These are phyloP conservation scores for Ambrosiella beaveri DNA, from an alignment of 2,329 filamentous ascomycete species.

Conservation along the genomic window DNA sequence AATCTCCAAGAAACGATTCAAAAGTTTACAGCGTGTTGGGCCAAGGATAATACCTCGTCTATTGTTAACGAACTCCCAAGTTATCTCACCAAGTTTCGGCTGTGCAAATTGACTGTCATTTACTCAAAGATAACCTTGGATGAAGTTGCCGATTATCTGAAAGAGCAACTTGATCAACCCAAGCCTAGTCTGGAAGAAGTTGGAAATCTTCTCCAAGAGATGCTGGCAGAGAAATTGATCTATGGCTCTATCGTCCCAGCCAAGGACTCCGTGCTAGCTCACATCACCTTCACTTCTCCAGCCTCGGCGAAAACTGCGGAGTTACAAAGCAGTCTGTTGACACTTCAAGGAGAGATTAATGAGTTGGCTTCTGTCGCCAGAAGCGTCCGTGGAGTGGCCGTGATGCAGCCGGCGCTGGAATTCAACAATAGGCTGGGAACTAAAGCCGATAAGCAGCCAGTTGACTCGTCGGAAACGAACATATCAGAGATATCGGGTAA, in stretches of 20 bases:
- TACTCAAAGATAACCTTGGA: slow-evolving; percentile 45
- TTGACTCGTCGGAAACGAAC: too few relatives aligned
- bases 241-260: slow-evolving; percentile 32
- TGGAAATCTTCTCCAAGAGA: slow-evolving; percentile 30
- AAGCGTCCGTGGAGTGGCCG: neutral
- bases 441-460: too few relatives aligned
- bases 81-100: slow-evolving; percentile 58
- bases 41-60: slow-evolving; percentile 53
- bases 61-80: slow-evolving; percentile 52
- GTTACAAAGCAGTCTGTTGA: slow-evolving; percentile 27
- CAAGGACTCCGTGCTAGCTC: slow-evolving; percentile 23
- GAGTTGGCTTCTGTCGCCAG: neutral
- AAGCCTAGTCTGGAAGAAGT: slow-evolving; percentile 28
- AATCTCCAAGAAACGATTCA: slow-evolving; percentile 47
- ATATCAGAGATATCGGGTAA: too few relatives aligned
- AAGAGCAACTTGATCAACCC: slow-evolving; percentile 31
- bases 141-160: slow-evolving; percentile 33
- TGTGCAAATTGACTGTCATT: slow-evolving; percentile 54
- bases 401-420: too few relatives aligned
- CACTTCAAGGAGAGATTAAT: slow-evolving; percentile 25
- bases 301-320: slow-evolving; percentile 14
- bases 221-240: slow-evolving; percentile 39
- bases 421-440: too few relatives aligned
- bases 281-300: slow-evolving; percentile 33
- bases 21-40: slow-evolving; percentile 40